Evolutionary conservation across 176 grass and related monocot species (phyloP).

Genomic region (Ananas comosus): DNA sequence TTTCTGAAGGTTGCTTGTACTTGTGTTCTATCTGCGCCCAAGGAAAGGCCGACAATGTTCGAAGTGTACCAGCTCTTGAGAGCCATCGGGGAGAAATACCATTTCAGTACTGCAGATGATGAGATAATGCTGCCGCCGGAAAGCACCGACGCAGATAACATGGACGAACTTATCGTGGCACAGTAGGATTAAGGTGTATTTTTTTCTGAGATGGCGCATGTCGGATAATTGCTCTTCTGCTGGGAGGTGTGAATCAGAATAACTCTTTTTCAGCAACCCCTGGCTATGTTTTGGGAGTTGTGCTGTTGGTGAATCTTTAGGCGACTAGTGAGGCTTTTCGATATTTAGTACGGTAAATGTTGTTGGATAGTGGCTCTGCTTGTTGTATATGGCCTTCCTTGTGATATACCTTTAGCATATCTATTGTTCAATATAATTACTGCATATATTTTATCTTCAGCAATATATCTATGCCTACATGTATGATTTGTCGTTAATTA

Average conservation of each 20-base stretch:
- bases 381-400: conserved; percentile 1
- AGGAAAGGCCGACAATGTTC: conserved; percentile 82
- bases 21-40: conserved; percentile 61
- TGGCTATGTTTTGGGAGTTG: not conserved
- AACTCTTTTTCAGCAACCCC: not conserved
- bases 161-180: conserved; percentile 77
- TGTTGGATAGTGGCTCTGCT: not conserved
- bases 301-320: conserved; percentile 2
- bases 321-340: not conserved
- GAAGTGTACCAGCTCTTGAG: conserved; percentile 87
- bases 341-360: not conserved
- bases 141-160: conserved; percentile 26
- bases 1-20: conserved; percentile 76
- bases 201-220: not conserved
- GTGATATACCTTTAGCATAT: not conserved
- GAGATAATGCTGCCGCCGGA: conserved; percentile 39
- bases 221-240: not conserved
- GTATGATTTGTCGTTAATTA: not conserved
- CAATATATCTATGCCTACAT: not conserved
- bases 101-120: conserved; percentile 59
- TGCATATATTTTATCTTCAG: not conserved
- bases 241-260: not conserved
- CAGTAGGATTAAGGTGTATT: conserved; percentile 24
- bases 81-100: conserved; percentile 74
- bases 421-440: not conserved